Conservation (phyloP, 2,329 filamentous ascomycete species). For the Fusarium falciforme region DNA sequence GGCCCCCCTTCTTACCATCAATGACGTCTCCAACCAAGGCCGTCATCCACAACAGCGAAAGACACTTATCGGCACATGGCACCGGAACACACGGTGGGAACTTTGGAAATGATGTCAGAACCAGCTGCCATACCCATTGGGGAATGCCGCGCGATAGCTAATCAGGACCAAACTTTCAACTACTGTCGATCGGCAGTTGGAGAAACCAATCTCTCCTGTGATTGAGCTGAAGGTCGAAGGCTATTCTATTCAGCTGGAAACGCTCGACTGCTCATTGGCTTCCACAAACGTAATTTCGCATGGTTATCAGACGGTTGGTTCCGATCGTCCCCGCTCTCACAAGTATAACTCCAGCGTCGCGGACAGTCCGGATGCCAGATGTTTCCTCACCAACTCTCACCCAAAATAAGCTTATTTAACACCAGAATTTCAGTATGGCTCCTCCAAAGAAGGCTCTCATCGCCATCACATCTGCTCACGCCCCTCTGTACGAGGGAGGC, state of each 20-base stretch:
- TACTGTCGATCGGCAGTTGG: neutral
- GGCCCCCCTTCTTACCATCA: neutral
- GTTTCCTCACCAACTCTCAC: neutral
- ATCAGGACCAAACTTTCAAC: neutral
- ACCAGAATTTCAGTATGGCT: slow-evolving; percentile 2
- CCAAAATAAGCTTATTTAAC: neutral
- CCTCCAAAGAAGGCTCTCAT: slow-evolving; percentile 21
- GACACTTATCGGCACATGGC: neutral
- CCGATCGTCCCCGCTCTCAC: neutral
- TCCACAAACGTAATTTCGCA: neutral
- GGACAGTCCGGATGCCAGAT: neutral
- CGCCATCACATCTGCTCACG: slow-evolving; percentile 20
- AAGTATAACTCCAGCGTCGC: neutral
- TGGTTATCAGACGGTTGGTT: neutral
- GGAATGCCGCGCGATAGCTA: neutral
- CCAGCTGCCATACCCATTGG: neutral
- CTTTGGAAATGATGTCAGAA: neutral
- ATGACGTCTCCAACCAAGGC: neutral
- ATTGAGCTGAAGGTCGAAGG: neutral
- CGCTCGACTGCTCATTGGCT: neutral
- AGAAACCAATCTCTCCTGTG: neutral
- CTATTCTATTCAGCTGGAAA: neutral
- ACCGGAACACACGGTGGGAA: neutral
- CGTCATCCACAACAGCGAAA: neutral
- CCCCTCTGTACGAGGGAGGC: slow-evolving; percentile 14